Evolutionary conservation across 331 rosid species (phyloP), one percentile per base, ranked within the genome.

Genomic region (Phaseolus coccineus): DNA sequence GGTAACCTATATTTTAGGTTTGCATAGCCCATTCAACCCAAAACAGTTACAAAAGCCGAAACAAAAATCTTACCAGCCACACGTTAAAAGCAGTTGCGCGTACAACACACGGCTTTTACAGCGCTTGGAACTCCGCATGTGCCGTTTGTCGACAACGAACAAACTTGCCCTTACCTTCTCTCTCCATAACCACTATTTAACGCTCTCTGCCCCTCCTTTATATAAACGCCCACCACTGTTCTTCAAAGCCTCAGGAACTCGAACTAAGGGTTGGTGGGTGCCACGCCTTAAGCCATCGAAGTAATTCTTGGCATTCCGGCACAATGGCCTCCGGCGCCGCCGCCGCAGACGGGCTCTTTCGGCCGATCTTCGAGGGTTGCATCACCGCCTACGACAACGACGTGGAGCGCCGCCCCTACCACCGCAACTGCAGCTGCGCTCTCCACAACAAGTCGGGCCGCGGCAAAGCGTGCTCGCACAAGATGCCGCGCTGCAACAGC

Each of bases 341-440:
- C 72, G 87, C 81, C 44, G 83, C 85, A 1, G 90, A 87, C 13
- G 91, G 89, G 0, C 52, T 85, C 4, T 77, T 88, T 81, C 78
- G 88, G 27, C 82, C 86, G 24, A 64, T 88, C 44, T 86, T 46
- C 39, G 91, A 83, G 37, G 91, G 86, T 0, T 66, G 86, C 61
- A 75, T 88, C 11, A 67, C 91, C 25, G 80, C 83, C 15, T 53
- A 13, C 51, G 88, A 88, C 83, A 74, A 80, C 58, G 48, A 62
- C 61, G 50, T 85, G 5, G 87, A 87, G 73, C 89, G 91, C 46
- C 83, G 91, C 69, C 89, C 91, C 0, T 88, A 85, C 74, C 91
- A 88, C 47, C 70, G 81, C 0, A 88, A 88, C n/a, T 88, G 89
- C n/a, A 64, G 86, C 0, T 88, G 91, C 53, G 89, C 84, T 8